These are phyloP conservation scores for Colletotrichum godetiae DNA, from an alignment of 2,329 filamentous ascomycete species.

Conservation along the genomic window DNA sequence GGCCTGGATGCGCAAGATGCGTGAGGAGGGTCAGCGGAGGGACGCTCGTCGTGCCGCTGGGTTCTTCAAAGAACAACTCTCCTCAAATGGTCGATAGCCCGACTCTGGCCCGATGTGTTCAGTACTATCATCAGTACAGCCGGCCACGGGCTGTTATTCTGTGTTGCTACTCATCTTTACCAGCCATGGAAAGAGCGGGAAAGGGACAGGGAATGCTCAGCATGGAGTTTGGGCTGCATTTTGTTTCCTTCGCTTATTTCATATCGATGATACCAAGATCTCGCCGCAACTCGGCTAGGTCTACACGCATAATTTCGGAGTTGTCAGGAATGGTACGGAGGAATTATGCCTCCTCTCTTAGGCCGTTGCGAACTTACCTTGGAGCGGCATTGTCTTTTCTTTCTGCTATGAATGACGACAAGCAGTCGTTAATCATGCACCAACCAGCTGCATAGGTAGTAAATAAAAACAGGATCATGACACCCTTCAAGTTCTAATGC, in stretches of 20 bases:
- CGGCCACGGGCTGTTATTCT: neutral
- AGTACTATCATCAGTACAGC: neutral
- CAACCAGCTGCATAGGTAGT: neutral
- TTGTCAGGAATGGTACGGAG: neutral
- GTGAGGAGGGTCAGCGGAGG: slow-evolving; percentile 35
- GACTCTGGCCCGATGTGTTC: neutral
- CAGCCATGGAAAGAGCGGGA: neutral
- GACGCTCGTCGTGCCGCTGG: slow-evolving; percentile 9
- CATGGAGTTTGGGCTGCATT: slow-evolving; percentile 1
- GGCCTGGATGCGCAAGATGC: slow-evolving; percentile 49
- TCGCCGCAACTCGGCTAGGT: neutral
- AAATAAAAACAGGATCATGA: neutral
- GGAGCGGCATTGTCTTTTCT: neutral
- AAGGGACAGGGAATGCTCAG: neutral
- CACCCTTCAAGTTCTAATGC: neutral
- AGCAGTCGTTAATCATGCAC: neutral
- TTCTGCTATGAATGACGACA: neutral
- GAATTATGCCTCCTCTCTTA: neutral
- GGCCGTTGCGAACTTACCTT: neutral
- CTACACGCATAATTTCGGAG: neutral
- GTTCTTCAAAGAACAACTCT: slow-evolving; percentile 19
- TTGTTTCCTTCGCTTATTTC: neutral
- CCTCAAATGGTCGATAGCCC: neutral
- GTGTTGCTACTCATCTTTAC: neutral
- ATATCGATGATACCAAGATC: neutral